Evolutionary conservation across 306 rosid genomes (phyloP), one percentile per base, ranked within the genome.

Genomic region (Albizia julibrissin): DNA sequence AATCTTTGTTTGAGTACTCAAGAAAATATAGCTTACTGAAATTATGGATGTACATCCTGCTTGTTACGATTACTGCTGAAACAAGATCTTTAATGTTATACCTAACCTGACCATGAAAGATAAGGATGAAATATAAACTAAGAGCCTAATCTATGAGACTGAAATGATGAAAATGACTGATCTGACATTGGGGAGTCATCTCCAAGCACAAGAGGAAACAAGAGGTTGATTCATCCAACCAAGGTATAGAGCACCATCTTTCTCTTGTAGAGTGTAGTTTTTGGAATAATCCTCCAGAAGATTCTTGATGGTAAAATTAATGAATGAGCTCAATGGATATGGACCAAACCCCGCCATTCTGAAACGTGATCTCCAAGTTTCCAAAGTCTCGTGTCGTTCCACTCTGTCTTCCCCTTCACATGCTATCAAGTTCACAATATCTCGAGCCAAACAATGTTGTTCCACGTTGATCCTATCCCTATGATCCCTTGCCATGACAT

Each of bases 381-480:
- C 82, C 9, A 91, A 85, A 86, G 79, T 86, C 83, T 95, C 98
- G 2, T 90, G 91, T 0, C 97, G 97, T 86, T 95, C 99, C n/a
- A 91, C 97, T 83, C 98, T 91, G 81, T 95, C 98, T 3, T 83
- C 75, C 19, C 95, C 99, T 82, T 92, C 98, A 40, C 98, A 95
- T 3, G 99, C 99, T 77, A 95, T 84, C n/a, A 95, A 79, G 83
- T 95, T 95, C 7, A 95, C 98, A 50, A 95, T 82, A 74, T 93
- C 98, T 27, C 92, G 80, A 12, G 99, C 99, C 87, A 95, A 84
- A 79, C 99, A 95, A 75, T 93, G 97, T 66, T 95, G 99, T 77
- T 95, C 99, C 15, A 91, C 90, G 39, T 84, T 90, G 74, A 95
- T 95, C 78, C 97, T 90, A 82, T 95, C 93, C 81, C 31, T 86